Conservation (phyloP, 2,329 filamentous ascomycete genomes). For the Neonectria hederae region DNA sequence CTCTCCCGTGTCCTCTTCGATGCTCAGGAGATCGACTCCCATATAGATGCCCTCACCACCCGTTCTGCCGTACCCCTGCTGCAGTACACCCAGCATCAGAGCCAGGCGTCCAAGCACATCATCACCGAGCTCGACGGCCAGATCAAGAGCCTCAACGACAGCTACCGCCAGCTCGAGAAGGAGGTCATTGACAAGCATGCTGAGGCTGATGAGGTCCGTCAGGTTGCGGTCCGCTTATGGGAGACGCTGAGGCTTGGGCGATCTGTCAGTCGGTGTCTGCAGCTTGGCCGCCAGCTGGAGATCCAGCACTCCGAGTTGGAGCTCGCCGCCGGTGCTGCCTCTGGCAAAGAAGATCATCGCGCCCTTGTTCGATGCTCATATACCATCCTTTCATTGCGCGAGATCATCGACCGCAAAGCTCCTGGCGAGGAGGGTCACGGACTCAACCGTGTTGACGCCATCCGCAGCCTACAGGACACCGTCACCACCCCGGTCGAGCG, state of each 20-base stretch:
- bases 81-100: conserved; percentile 78
- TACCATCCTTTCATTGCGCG: conserved; percentile 78
- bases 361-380: conserved; percentile 85
- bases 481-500: conserved; percentile 78
- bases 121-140: conserved; percentile 82
- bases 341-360: conserved; percentile 74
- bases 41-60: conserved; percentile 90
- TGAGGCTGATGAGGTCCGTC: conserved; percentile 82
- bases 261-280: conserved; percentile 79
- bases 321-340: conserved; percentile 41
- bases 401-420: conserved; percentile 73
- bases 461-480: conserved; percentile 75
- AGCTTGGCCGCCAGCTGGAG: conserved; percentile 86
- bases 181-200: conserved; percentile 89
- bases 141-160: conserved; percentile 81
- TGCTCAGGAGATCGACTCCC: conserved; percentile 94
- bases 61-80: conserved; percentile 84
- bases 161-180: conserved; percentile 84
- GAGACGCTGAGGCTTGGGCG: conserved; percentile 81
- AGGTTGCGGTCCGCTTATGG: conserved; percentile 81
- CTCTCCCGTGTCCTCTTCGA: conserved; percentile 95
- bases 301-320: conserved; percentile 77
- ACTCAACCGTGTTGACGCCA: conserved; percentile 76
- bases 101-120: conserved; percentile 75
- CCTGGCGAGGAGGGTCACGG: conserved; percentile 80